phyloP scores from a whole-genome alignment of 2,329 filamentous ascomycete species.

The Venturia asperata region DNA sequence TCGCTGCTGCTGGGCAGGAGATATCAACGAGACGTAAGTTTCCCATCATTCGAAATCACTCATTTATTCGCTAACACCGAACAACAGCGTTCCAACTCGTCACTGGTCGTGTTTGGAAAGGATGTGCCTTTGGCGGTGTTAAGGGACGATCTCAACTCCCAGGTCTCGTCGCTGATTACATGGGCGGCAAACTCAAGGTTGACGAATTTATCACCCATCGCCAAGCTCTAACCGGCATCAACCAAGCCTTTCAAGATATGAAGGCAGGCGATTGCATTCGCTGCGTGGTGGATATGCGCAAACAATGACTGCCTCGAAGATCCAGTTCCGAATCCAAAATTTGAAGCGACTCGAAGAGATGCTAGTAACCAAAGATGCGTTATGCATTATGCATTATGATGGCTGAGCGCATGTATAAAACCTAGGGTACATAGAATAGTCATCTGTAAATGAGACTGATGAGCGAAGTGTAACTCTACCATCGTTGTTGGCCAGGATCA shows the following conservation, averaged over 20 bases:
- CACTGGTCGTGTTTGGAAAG: constrained; percentile 95
- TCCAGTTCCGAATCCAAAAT: constrained; percentile 3
- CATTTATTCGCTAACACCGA: constrained; percentile 11
- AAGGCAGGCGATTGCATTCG: constrained; percentile 95
- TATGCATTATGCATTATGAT: background rate
- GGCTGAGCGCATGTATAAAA: constrained; percentile 6
- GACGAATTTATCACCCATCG: constrained; percentile 99
- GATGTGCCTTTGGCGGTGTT: constrained; percentile 95
- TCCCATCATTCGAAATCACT: background rate
- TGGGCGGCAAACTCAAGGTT: constrained; percentile 85
- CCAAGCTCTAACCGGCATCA: constrained; percentile 74
- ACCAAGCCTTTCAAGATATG: constrained; percentile 87
- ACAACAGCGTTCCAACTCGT: constrained; percentile 88
- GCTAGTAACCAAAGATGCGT: background rate
- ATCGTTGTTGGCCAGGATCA: background rate
- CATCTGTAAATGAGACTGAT: background rate
- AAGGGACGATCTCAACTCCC: constrained; percentile 93
- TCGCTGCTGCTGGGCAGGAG: constrained; percentile 92
- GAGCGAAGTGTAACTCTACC: background rate
- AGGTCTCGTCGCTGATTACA: constrained; percentile 80
- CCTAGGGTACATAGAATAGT: background rate
- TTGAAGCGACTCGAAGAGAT: background rate
- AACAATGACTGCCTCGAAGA: constrained; percentile 16
- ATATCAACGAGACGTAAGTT: constrained; percentile 87
- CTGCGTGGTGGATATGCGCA: constrained; percentile 68